Evolutionary conservation across 1,284 basidiomycete species (phyloP).

Genomic region (Malassezia furfur): DNA sequence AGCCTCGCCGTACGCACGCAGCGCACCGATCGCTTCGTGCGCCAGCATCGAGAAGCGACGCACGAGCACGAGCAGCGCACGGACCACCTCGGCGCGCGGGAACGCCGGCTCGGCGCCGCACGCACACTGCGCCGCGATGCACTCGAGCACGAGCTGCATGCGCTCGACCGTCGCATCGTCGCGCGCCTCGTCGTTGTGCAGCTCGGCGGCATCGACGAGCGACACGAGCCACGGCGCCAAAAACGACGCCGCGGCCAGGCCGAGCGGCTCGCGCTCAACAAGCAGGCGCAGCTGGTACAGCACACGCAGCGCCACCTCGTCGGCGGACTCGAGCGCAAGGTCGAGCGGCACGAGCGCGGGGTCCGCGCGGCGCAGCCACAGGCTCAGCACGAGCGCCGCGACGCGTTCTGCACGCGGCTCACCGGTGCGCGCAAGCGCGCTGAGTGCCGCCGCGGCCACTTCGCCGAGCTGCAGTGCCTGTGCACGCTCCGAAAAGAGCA

Average conservation of each 20-base stretch:
- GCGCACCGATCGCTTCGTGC: constrained; percentile 73
- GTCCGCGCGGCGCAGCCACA: constrained; percentile 32
- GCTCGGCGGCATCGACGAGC: constrained; percentile 63
- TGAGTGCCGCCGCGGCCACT: neutral
- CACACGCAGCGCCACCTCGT: constrained; percentile 68
- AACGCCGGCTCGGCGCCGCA: constrained; percentile 59
- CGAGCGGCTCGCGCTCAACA: constrained; percentile 72
- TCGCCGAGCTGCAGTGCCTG: constrained; percentile 2
- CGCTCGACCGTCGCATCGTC: constrained; percentile 75
- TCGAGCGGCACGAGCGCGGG: constrained; percentile 32
- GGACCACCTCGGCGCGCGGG: constrained; percentile 53
- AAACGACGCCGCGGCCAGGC: constrained; percentile 74
- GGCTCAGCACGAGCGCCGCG: constrained; percentile 27
- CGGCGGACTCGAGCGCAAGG: constrained; percentile 30
- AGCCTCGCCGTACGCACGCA: constrained; percentile 74
- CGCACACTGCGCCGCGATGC: constrained; percentile 73
- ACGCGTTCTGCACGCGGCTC: constrained; percentile 16
- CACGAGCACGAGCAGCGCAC: constrained; percentile 66
- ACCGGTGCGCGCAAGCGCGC: neutral
- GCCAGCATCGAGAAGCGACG: constrained; percentile 68
- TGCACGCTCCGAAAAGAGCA: constrained; percentile 24
- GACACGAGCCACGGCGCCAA: constrained; percentile 66
- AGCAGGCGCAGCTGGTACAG: constrained; percentile 75
- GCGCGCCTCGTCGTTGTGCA: constrained; percentile 54
- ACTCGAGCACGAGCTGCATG: constrained; percentile 69